A percentile compares a stretch with the other conserved stretches of the same genome.
Evolutionary conservation across 306 rosid genomes (phyloP).

Genomic region (Vigna hirtella): DNA sequence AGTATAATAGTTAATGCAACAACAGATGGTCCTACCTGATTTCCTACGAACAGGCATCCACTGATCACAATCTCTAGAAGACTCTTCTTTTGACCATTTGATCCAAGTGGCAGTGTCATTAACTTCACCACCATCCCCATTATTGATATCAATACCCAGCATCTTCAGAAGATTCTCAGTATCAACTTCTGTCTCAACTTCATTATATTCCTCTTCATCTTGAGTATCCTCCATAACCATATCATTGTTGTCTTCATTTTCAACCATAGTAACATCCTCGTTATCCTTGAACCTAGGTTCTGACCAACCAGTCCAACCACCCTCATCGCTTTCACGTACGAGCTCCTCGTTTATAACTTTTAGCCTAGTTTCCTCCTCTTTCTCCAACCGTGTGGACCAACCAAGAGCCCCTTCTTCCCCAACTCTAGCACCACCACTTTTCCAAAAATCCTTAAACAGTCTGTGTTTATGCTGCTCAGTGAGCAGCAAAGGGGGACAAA

Average conservation of each 20-base stretch:
- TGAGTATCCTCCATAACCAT: slow-evolving; percentile 57
- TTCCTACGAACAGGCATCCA: slow-evolving; percentile 84
- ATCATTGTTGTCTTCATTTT: slow-evolving; percentile 50
- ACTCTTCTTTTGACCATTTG: slow-evolving; percentile 93
- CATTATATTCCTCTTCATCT: slow-evolving; percentile 64
- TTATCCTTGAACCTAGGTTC: slow-evolving; percentile 67
- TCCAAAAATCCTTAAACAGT: slow-evolving; percentile 91
- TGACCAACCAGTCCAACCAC: slow-evolving; percentile 99
- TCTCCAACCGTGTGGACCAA: slow-evolving; percentile 95
- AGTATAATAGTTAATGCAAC: slow-evolving; percentile 32
- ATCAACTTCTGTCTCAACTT: slow-evolving; percentile 69
- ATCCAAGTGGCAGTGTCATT: slow-evolving; percentile 78
- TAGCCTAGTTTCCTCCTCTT: slow-evolving; percentile 93
- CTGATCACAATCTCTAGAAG: slow-evolving; percentile 80
- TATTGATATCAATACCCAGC: slow-evolving; percentile 79
- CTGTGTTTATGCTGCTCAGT: slow-evolving; percentile 84
- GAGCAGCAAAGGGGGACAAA: slow-evolving; percentile 82
- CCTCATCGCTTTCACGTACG: slow-evolving; percentile 59
- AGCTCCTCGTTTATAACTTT: slow-evolving; percentile 65
- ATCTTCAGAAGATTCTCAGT: slow-evolving; percentile 82
- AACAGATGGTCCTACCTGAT: slow-evolving; percentile 55
- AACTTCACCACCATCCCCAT: slow-evolving; percentile 68
- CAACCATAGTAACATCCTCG: slow-evolving; percentile 44
- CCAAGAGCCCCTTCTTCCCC: slow-evolving; percentile 96
- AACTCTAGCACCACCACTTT: slow-evolving; percentile 76